phyloP scores from a whole-genome alignment of 441 rosid genomes.

The Populus hybrid region DNA sequence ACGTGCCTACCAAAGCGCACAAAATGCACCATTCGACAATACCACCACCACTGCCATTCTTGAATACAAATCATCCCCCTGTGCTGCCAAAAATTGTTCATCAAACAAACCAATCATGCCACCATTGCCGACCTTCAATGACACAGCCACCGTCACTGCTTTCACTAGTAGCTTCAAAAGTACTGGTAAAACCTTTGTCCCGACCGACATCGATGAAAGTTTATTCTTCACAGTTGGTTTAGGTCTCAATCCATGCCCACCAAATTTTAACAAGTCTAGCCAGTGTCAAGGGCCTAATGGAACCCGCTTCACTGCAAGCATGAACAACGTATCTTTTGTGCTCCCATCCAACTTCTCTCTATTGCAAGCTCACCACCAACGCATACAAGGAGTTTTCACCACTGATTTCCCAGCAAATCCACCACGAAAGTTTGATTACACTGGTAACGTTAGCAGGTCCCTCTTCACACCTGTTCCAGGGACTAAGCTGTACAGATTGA shows the following conservation, averaged over 20 bases:
- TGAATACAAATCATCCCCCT: constrained; percentile 60
- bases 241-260: constrained; percentile 70
- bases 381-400: constrained; percentile 66
- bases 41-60: constrained; percentile 85
- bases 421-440: constrained; percentile 63
- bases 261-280: constrained; percentile 29
- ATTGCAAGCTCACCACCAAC: constrained; percentile 64
- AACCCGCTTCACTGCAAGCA: constrained; percentile 75
- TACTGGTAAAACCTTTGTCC: constrained; percentile 47
- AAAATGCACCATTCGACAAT: constrained; percentile 68
- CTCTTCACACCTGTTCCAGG: constrained; percentile 66
- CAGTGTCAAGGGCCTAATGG: constrained; percentile 79
- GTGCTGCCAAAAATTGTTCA: constrained; percentile 36
- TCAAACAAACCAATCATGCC: constrained; percentile 48
- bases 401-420: constrained; percentile 75
- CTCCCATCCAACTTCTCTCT: constrained; percentile 63
- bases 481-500: constrained; percentile 58
- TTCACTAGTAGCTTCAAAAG: constrained; percentile 54
- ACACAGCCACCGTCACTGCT: constrained; percentile 58
- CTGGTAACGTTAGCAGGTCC: constrained; percentile 68
- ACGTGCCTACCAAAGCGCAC: constrained; percentile 68
- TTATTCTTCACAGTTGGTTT: constrained; percentile 66
- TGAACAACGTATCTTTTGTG: constrained; percentile 77
- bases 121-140: constrained; percentile 58
- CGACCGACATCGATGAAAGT: constrained; percentile 58